phyloP scores from a whole-genome alignment of 2,329 filamentous ascomycete genomes.

The Elsinoe batatas region DNA sequence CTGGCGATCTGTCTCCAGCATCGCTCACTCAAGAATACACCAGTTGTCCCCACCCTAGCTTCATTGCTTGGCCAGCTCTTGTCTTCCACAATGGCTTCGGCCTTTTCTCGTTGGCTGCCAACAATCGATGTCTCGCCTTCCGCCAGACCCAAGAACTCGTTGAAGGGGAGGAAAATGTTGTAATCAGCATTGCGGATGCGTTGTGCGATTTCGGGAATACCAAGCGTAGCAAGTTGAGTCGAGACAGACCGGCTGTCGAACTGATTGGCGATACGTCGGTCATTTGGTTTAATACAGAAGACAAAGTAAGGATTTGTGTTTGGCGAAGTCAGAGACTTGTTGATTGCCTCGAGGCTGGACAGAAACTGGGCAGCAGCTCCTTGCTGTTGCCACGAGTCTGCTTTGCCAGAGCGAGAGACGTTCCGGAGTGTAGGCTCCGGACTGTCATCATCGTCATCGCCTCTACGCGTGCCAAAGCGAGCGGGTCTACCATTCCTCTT shows the following conservation, averaged over 20 bases:
- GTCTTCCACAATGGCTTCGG: constrained; percentile 81
- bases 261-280: constrained; percentile 92
- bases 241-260: constrained; percentile 98
- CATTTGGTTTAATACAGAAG: constrained; percentile 95
- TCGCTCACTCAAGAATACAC: constrained; percentile 88
- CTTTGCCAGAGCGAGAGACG: constrained; percentile 30
- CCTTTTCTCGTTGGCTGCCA: constrained; percentile 85
- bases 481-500: constrained; percentile 57
- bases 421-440: constrained; percentile 30
- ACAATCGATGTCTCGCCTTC: constrained; percentile 78
- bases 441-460: constrained; percentile 37
- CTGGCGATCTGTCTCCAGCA: constrained; percentile 89
- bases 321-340: constrained; percentile 68
- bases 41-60: constrained; percentile 79
- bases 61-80: constrained; percentile 90
- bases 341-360: constrained; percentile 79
- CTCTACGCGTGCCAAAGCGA: constrained; percentile 33
- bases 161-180: constrained; percentile 89
- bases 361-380: constrained; percentile 91
- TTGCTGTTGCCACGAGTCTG: constrained; percentile 49
- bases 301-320: constrained; percentile 92
- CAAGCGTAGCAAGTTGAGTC: constrained; percentile 86
- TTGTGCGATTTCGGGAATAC: constrained; percentile 94
- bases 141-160: constrained; percentile 82
- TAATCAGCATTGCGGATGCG: constrained; percentile 88